Base-by-base conservation (phyloP, 495 filamentous ascomycete species). In the Aspergillus sclerotiicarbonarius region DNA sequence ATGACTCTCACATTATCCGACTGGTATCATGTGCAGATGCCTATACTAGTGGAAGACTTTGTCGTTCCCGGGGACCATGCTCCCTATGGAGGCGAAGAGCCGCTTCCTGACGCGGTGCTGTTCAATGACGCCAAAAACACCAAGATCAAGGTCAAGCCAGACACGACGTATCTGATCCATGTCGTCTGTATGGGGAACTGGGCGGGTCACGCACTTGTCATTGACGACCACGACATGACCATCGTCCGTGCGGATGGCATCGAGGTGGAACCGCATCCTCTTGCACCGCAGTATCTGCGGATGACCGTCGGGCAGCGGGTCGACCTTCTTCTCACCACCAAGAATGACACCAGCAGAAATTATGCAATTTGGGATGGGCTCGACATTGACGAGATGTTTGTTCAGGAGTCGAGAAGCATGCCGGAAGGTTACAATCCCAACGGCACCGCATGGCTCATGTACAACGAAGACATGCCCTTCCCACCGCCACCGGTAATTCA, bases 371-470 rank as follows among this genome's bases (percentile, higher is more conserved):
- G 47, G 47, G 67, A 71, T 78, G 21, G 75, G 69, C 13, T 50
- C 13, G 47, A 50, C 18, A 50, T 50, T 16, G 47, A 50, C 25
- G 47, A 50, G 47, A 63, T n/a, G 12, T 39, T 25, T 18, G 37
- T 35, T n/a, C 16, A 29, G 41, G 60, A 91, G 87, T 78, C 80
- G 54, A 75, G 92, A 65, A 72, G 61, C 3, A 62, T 90, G 8
- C 90, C 90, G 0, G 64, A 71, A 4, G 76, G 71, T 5, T 75
- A 92, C 10, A 88, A 92, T 64, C 83, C 81, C 49, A 93, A 93
- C 58, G 85, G 86, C 8, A 91, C 89, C 0, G 85, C 86, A 15
- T 91, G 87, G 85, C 78, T 93, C 4, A 77, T 87, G 8, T 91
- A 92, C 66, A 78, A 90, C 66, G 47, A 50, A 16, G 21, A 16